Evolutionary conservation across 2,329 filamentous ascomycete species (phyloP), one percentile per base, ranked within the genome.

Genomic region (Cephalotrichum gorgonifer): DNA sequence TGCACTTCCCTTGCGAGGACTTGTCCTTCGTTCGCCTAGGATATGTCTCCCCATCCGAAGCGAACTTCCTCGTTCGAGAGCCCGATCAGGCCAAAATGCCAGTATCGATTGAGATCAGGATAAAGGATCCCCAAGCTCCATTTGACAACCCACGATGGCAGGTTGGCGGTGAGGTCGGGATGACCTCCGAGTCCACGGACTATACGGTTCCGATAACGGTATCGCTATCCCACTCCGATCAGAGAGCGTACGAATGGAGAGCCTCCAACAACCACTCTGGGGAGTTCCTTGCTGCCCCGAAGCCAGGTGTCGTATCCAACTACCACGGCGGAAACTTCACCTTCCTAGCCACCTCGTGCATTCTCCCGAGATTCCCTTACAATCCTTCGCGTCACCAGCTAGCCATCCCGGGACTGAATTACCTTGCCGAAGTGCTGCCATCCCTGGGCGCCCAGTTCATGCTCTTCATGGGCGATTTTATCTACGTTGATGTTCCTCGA

Each of bases 311-410:
- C 2, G 74, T 78, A 54, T 76, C 81, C 0, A 68, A 73, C 15
- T 72, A 75, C 4, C 74, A 75, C 41, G 75, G 81, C 45, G 83
- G 83, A 38, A 83, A 81, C 50, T 91, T 95, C 57, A 95, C 88
- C 0, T 98, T 98, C 62, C 68, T 97, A 7, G 88, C 90, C 3
- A 93, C 88, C 0, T 95, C 88, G 39, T 98, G 93, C 65, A 88
- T 56, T 58, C 87, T 96, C 57, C 85, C 86, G 11, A 85, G 88
- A 17, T 88, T 97, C 50, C 93, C 93, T 0, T 98, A 98, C 65
- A 86, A 78, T 41, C 86, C 88, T 0, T 65, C 89, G n/a, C 79
- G 88, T 35, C 88, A 96, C 60, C 80, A 91, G 0, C 73, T 97
- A 3, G 76, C 85, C 11, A 86, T 96, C 43, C 85, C 85, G 0